phyloP scores from a whole-genome alignment of 2,329 filamentous ascomycete genomes.

The Dryadomyces quercivorus region DNA sequence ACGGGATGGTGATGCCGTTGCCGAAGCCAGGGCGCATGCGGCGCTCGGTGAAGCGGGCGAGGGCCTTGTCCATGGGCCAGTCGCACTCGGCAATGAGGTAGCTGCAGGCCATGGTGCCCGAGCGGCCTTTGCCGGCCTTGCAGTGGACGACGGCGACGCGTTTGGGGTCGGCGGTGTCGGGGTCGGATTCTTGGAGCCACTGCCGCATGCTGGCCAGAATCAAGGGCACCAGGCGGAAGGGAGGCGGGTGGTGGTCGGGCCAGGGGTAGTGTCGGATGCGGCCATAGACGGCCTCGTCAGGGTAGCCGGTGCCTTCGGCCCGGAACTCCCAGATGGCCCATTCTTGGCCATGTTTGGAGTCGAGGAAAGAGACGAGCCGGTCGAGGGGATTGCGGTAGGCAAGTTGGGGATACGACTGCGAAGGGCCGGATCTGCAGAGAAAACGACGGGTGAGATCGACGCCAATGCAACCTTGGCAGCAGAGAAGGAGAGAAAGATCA shows the following conservation, averaged over 20 bases:
- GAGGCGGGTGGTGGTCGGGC: conserved; percentile 94
- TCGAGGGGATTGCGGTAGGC: conserved; percentile 92
- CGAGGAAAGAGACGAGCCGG: conserved; percentile 75
- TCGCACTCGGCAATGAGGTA: conserved; percentile 82
- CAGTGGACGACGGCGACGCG: conserved; percentile 88
- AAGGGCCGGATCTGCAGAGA: conserved; percentile 70
- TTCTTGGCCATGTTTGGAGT: conserved; percentile 66
- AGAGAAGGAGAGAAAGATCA: too few relatives aligned
- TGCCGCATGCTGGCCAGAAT: conserved; percentile 89
- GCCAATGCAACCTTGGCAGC: not conserved
- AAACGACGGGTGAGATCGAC: not conserved
- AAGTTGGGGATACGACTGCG: conserved; percentile 75
- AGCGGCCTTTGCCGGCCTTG: conserved; percentile 91
- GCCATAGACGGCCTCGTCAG: conserved; percentile 75
- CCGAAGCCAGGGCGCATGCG: conserved; percentile 82
- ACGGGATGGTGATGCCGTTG: conserved; percentile 82
- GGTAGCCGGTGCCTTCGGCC: conserved; percentile 91
- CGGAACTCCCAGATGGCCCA: conserved; percentile 99
- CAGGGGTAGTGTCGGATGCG: conserved; percentile 87
- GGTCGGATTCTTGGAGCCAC: conserved; percentile 50
- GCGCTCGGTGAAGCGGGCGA: conserved; percentile 56
- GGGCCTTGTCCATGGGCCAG: conserved; percentile 40
- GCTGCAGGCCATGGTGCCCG: conserved; percentile 75
- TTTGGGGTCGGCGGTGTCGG: not conserved
- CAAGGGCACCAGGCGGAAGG: conserved; percentile 76